A percentile compares a stretch with the other conserved stretches of the same genome.
Conservation (phyloP, 176 grass and related monocot genomes). For the Guadua angustifolia region DNA sequence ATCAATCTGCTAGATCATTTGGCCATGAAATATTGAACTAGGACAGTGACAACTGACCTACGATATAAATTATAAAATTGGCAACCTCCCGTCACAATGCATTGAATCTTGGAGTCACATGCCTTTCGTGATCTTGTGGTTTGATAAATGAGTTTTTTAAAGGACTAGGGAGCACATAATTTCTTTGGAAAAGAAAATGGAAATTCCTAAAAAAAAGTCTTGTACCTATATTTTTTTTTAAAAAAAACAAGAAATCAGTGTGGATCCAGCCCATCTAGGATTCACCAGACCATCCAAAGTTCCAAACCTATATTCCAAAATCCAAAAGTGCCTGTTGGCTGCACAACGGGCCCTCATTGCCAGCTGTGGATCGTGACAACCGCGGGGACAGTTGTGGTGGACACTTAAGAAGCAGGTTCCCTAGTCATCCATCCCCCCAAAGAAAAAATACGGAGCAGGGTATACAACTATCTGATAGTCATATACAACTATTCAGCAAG, state of each 20-base stretch:
- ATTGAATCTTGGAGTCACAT: background rate
- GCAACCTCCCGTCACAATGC: background rate
- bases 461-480: background rate
- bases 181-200: background rate
- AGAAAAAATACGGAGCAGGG: background rate
- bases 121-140: background rate
- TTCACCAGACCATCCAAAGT: background rate
- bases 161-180: background rate
- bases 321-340: background rate
- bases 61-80: constrained; percentile 3
- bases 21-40: background rate
- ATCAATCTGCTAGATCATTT: background rate
- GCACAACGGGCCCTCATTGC: background rate
- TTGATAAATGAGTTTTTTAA: background rate
- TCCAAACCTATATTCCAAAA: constrained; percentile 1
- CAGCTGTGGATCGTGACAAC: background rate
- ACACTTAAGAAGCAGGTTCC: background rate
- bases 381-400: background rate
- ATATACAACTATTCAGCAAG: background rate
- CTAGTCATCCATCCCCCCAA: background rate
- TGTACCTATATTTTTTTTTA: background rate
- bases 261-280: background rate
- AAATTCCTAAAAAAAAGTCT: background rate
- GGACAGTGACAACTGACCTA: background rate
- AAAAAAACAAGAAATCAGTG: background rate